Base-by-base conservation (phyloP, 345 rosid genomes). In the Acer yangbiense region DNA sequence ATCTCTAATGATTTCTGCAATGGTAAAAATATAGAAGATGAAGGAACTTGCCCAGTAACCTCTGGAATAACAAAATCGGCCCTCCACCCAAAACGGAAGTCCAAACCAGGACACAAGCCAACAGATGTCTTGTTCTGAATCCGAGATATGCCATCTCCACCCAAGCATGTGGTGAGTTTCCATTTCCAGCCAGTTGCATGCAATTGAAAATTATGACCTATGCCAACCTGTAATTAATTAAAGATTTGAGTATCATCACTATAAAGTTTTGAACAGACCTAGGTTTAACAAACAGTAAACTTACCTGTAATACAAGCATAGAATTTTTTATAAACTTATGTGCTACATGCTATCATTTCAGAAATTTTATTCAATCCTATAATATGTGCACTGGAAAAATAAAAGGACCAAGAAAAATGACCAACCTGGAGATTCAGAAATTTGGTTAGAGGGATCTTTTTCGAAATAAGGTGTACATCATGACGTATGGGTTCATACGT, bases 1-100 rank as follows among this genome's bases (percentile, higher is more conserved):
- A 70, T 73, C 39, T 46, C 69, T 58, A 62, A 32, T 9, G 17
- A 60, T 54, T 73, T 64, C 58, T 74, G 65, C 63, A 69, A 32
- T 23, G 41, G 23, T 20, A n/a, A 52, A 35, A 60, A 41, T 3
- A 57, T 25, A 74, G 55, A 76, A 67, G 55, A 75, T 65, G 46
- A 75, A 84, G 69, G 69, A 79, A 84, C 90, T 82, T 89, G 35
- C 99, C 99, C 98, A 3, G 93, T 88, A 76, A 92, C 48, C 82
- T 95, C 98, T 0, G 97, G 99, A 80, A 95, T 83, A 78, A 93
- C 90, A 80, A 88, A 95, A 83, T 92, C 97, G 71, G 98, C 99
- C 79, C 86, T 91, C 98, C 98, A 95, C 14, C 94, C 93, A 79
- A 95, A 90, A 57, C 97, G 91, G 9, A 95, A 82, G 90, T 92